phyloP scores from a whole-genome alignment of 495 filamentous ascomycete genomes.

The Penicillium nucicola region DNA sequence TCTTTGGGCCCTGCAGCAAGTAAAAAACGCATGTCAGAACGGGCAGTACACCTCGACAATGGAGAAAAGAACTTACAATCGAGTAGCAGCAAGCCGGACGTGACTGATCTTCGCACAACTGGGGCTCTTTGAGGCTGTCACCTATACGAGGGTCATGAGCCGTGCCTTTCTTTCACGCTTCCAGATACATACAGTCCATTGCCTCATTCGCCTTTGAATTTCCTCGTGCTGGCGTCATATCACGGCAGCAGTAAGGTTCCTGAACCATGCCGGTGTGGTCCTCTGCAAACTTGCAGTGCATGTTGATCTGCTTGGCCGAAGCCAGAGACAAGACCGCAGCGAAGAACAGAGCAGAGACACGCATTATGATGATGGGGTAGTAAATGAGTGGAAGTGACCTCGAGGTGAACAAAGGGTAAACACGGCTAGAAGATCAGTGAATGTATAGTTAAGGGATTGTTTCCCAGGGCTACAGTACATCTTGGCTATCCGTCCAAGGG shows the following conservation, averaged over 20 bases:
- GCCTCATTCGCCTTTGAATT: conserved; percentile 28
- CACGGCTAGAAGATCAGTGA: neutral
- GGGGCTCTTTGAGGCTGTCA: conserved; percentile 12
- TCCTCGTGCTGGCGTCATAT: conserved; percentile 15
- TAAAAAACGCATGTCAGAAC: conserved; percentile 5
- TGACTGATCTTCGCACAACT: conserved; percentile 28
- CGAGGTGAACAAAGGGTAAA: neutral
- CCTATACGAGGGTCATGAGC: conserved; percentile 1
- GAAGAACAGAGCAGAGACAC: conserved; percentile 24
- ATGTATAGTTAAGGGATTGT: conserved; percentile 6
- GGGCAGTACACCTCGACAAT: neutral
- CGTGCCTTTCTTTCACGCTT: neutral
- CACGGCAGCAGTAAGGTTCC: conserved; percentile 38
- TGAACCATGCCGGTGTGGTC: conserved; percentile 37
- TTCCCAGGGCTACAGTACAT: neutral
- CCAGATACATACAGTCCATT: conserved; percentile 24
- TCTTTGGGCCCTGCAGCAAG: conserved; percentile 20
- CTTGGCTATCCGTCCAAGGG: neutral
- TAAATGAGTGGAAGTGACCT: neutral
- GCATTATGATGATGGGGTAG: conserved; percentile 23
- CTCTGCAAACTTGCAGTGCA: conserved; percentile 31
- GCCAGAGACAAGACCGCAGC: conserved; percentile 19
- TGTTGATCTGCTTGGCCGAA: conserved; percentile 26
- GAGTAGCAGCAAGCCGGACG: conserved; percentile 27
- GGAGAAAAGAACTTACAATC: conserved; percentile 6